Conservation (phyloP, 306 rosid genomes). For the Pterocarpus macrocarpus region DNA sequence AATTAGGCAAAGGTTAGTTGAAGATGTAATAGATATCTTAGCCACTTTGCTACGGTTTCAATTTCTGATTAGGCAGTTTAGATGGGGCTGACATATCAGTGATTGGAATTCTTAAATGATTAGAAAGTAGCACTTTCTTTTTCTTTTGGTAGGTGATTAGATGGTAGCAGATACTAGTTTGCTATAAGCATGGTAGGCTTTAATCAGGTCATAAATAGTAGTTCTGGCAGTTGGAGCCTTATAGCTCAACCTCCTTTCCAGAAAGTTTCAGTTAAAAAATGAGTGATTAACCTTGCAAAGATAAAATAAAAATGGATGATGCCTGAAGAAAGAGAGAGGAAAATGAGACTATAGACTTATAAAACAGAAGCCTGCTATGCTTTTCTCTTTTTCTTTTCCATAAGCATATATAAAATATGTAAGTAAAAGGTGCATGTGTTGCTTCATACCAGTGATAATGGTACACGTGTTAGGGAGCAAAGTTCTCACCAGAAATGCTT, state of each 20-base stretch:
- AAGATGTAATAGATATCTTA: not conserved
- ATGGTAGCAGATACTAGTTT: slow-evolving; percentile 35
- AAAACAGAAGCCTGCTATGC: not conserved
- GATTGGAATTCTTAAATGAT: slow-evolving; percentile 38
- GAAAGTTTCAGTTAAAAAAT: not conserved
- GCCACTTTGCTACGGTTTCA: slow-evolving; percentile 21
- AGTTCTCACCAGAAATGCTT: slow-evolving; percentile 81
- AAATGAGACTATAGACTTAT: not conserved
- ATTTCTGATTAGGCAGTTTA: slow-evolving; percentile 30
- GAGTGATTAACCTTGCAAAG: not conserved
- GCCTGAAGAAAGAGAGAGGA: not conserved
- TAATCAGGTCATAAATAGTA: slow-evolving; percentile 44
- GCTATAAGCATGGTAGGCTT: slow-evolving; percentile 46
- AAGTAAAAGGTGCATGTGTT: slow-evolving; percentile 73
- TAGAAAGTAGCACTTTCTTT: slow-evolving; percentile 39
- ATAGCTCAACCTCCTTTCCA: slow-evolving; percentile 31
- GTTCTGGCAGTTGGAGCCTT: slow-evolving; percentile 39
- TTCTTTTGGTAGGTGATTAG: slow-evolving; percentile 37
- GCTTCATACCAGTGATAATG: slow-evolving; percentile 66
- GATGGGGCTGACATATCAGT: slow-evolving; percentile 25
- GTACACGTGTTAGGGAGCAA: slow-evolving; percentile 69
- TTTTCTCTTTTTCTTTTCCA: not conserved
- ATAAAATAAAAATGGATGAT: too few relatives aligned
- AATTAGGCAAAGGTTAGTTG: not conserved
- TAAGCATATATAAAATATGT: slow-evolving; percentile 26